Evolutionary conservation across 257 asterid species (phyloP).

Genomic region (Solanum stenotomum): DNA sequence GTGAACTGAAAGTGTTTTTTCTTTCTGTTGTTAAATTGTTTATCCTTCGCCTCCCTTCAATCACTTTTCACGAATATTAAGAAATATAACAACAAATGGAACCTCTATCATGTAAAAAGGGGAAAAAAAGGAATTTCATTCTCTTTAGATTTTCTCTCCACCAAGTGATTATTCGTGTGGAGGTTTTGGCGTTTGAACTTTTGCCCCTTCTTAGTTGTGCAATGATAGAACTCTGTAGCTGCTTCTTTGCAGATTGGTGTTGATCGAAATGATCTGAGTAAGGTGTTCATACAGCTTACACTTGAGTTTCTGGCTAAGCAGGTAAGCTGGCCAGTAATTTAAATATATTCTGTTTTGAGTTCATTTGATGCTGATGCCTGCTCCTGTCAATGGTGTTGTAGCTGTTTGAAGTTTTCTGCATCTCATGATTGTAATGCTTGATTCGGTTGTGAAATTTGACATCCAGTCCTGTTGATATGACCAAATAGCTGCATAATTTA

Average conservation of each 20-base stretch:
- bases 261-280: constrained; percentile 60
- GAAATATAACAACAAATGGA: not conserved
- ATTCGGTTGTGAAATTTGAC: not conserved
- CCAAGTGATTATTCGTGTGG: not conserved
- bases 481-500: not conserved
- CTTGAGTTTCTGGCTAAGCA: constrained; percentile 84
- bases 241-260: constrained; percentile 63
- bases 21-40: not conserved
- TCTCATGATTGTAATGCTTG: not conserved
- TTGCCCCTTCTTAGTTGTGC: constrained; percentile 6
- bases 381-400: not conserved
- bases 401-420: not conserved
- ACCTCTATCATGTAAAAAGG: not conserved
- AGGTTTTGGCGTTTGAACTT: not conserved
- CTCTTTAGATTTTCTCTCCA: not conserved
- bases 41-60: not conserved
- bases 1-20: not conserved
- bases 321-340: constrained; percentile 28
- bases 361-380: not conserved
- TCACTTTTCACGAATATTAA: not conserved
- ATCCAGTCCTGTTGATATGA: not conserved
- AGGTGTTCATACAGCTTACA: constrained; percentile 78
- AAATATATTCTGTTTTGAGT: not conserved
- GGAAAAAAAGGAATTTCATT: not conserved
- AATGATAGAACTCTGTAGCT: not conserved